A percentile compares a stretch with the other conserved stretches of the same genome.
Evolutionary conservation across 495 filamentous ascomycete genomes (phyloP).

Genomic region (Glutinoglossum americanum): DNA sequence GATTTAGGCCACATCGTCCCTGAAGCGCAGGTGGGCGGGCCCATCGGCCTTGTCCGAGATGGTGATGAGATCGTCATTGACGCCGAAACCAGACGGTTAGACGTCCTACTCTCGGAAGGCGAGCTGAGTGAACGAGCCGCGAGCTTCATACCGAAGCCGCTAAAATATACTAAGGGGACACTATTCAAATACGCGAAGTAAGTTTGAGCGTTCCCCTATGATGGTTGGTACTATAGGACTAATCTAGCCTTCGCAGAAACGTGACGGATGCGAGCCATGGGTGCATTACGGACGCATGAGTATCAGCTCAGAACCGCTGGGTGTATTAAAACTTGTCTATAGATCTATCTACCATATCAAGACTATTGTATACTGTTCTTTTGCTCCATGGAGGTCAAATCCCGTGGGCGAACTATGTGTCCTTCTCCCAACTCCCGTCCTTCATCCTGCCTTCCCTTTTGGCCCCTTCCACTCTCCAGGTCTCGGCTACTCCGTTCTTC

Average conservation of each 20-base stretch:
- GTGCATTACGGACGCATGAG: constrained; percentile 46
- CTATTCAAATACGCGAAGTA: constrained; percentile 51
- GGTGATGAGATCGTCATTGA: constrained; percentile 53
- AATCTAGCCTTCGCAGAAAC: constrained; percentile 10
- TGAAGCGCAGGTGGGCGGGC: constrained; percentile 47
- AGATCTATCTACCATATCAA: not conserved
- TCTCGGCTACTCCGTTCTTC: constrained; percentile 39
- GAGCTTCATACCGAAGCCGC: constrained; percentile 36
- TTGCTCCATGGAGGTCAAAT: not conserved
- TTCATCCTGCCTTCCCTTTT: constrained; percentile 36
- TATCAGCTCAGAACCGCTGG: not conserved
- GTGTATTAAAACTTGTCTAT: not conserved
- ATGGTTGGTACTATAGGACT: not conserved
- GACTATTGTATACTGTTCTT: not conserved
- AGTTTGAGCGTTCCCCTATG: constrained; percentile 6
- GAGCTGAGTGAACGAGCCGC: constrained; percentile 47
- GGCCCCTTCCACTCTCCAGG: constrained; percentile 33
- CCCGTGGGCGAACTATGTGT: constrained; percentile 12
- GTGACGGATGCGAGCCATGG: constrained; percentile 60
- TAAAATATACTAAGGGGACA: constrained; percentile 51
- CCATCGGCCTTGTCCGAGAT: constrained; percentile 44
- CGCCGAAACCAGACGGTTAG: constrained; percentile 39
- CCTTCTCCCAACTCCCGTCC: constrained; percentile 42
- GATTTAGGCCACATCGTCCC: constrained; percentile 37
- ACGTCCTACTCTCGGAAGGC: constrained; percentile 32